Evolutionary conservation across 73 alveolate species (phyloP).

Genomic region (Paramecium primaurelia): DNA sequence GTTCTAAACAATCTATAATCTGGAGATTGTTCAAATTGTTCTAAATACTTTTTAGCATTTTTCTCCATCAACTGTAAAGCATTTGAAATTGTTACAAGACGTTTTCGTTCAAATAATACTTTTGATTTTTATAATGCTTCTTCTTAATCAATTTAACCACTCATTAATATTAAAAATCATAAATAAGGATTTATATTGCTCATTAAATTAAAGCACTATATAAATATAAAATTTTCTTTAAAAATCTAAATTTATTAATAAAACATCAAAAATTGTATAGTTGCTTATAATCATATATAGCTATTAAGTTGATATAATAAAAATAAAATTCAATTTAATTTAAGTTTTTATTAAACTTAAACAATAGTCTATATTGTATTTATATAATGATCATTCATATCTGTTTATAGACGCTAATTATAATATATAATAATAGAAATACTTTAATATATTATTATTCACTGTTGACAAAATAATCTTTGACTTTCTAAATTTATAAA

Average conservation of each 20-base stretch:
- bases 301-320: not conserved
- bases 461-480: not conserved
- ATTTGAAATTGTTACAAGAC: conserved; percentile 11
- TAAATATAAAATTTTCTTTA: not conserved
- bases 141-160: conserved; percentile 29
- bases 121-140: not conserved
- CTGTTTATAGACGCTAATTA: not conserved
- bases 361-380: not conserved
- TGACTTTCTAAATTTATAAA: not conserved
- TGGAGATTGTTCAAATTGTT: not conserved
- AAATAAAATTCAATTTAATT: not conserved
- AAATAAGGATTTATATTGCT: not conserved
- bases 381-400: not conserved
- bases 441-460: conserved; percentile 9
- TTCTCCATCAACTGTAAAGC: not conserved
- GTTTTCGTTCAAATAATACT: not conserved
- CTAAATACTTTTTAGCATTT: not conserved
- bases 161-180: not conserved
- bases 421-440: not conserved
- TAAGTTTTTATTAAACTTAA: not conserved
- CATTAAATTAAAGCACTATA: not conserved
- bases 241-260: not conserved
- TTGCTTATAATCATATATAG: not conserved
- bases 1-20: conserved; percentile 42
- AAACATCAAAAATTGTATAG: not conserved